These are phyloP conservation scores for Anaeromyces robustus DNA, from an alignment of 192 early-diverging fungal species.

Conservation along the genomic window DNA sequence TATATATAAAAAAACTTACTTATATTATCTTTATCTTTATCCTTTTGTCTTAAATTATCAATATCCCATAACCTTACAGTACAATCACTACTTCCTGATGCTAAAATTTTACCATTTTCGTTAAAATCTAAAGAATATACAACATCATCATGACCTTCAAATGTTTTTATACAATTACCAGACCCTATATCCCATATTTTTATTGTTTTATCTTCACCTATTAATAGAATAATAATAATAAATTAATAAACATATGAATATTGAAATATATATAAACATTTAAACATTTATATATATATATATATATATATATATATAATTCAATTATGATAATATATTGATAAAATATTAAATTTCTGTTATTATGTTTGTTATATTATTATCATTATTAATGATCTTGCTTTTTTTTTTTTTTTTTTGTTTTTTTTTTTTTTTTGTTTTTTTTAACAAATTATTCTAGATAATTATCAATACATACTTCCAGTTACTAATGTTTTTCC, in stretches of 20 bases:
- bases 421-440: no score
- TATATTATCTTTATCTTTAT: background rate
- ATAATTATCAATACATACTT: slow-evolving; percentile 18
- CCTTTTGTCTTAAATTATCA: background rate
- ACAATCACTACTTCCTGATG: slow-evolving; percentile 75
- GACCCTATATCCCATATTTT: slow-evolving; percentile 86
- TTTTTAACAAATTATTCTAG: no score
- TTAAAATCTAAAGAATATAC: slow-evolving; percentile 80
- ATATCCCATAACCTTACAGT: slow-evolving; percentile 86
- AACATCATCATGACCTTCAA: slow-evolving; percentile 69
- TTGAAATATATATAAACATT: no score
- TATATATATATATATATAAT: background rate
- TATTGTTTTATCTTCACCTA: slow-evolving; percentile 62
- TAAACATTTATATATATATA: no score
- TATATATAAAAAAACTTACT: no score
- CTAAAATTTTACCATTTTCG: slow-evolving; percentile 57
- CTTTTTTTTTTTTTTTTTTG: no score
- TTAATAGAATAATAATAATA: background rate
- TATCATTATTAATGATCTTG: no score
- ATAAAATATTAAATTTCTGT: no score
- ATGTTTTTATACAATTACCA: slow-evolving; percentile 62
- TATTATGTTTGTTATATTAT: no score
- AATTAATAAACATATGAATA: no score
- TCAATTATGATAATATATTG: slow-evolving; percentile 2
- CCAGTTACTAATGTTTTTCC: slow-evolving; percentile 79